Base-by-base conservation (phyloP, 768 basidiomycete genomes). In the Psilocybe subaeruginosa region DNA sequence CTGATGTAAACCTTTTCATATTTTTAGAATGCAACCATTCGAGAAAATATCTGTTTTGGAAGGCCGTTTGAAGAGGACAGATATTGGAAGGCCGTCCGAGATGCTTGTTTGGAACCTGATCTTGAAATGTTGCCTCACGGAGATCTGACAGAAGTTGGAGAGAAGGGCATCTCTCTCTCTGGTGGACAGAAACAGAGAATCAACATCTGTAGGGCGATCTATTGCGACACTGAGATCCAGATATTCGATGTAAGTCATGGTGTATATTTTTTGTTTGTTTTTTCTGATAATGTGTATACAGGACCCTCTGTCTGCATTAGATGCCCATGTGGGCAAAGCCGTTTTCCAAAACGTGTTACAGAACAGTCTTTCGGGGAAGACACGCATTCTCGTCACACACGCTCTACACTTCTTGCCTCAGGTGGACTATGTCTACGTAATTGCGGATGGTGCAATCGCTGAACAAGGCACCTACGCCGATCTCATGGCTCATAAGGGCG, bases 31-130 rank as follows among this genome's bases (percentile, higher is more conserved):
- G 84, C 92, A 0, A 96, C 94, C 0, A 85, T 96, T 35, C 82
- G 93, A 54, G 93, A 97, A 48, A 97, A 97, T 67, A 86, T 97
- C 56, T 87, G 90, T 64, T 97, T 97, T 60, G 95, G 95, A 39
- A 80, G 87, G 35, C 87, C 90, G 5, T 94, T 89, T 65, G 91
- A 95, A 29, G 88, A 90, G 65, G 85, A 87, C 56, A 81, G 84
- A 58, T 96, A 96, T 70, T 93, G 92, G 92, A 83, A 85, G 33
- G 93, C 89, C 1, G 77, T 97, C 43, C 78, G 78, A 4, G 90
- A 91, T 68, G 84, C 93, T 0, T 96, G 90, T 69, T 76, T 96
- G 35, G 89, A 89, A 64, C 84, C 88, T 4, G 94, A 96, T 75
- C 76, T 95, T 2, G 88, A 90, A 54, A 85, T 93, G 78, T 78